Conservation (phyloP, 257 asterid species). For the Lantana camara region DNA sequence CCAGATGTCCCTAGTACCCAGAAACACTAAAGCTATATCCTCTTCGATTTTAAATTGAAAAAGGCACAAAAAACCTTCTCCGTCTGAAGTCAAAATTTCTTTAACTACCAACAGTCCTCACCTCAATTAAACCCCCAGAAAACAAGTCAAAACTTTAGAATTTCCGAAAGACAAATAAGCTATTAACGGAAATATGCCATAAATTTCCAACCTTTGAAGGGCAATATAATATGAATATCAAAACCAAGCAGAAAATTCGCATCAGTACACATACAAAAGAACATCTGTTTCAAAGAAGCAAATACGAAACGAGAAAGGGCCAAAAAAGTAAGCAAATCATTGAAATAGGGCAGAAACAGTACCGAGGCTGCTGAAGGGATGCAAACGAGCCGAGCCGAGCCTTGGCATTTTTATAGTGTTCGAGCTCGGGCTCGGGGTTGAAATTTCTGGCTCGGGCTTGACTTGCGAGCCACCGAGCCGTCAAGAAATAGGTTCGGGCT, state of each 20-base stretch:
- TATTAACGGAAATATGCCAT: not conserved
- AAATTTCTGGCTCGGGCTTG: too few relatives aligned
- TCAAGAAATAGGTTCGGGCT: too few relatives aligned
- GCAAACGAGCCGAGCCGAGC: too few relatives aligned
- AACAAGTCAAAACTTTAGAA: slow-evolving; percentile 24
- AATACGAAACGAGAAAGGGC: too few relatives aligned
- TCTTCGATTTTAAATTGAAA: too few relatives aligned
- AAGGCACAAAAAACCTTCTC: not conserved
- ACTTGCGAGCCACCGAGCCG: too few relatives aligned
- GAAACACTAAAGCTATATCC: too few relatives aligned
- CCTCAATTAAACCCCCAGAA: slow-evolving; percentile 9
- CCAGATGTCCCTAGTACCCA: too few relatives aligned
- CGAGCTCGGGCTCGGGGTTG: too few relatives aligned
- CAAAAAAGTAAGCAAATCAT: not conserved
- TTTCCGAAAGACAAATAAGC: not conserved
- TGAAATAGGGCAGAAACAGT: too few relatives aligned
- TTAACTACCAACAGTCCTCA: not conserved
- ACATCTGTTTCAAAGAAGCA: not conserved
- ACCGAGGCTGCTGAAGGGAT: too few relatives aligned
- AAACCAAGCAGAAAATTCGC: not conserved
- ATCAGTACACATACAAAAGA: not conserved
- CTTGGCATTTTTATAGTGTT: too few relatives aligned
- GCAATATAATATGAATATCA: not conserved
- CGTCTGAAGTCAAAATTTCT: not conserved
- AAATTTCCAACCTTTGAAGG: slow-evolving; percentile 8